Evolutionary conservation across 1,284 basidiomycete species (phyloP), one percentile per base, ranked within the genome.

Genomic region (Ganoderma lingzhi): DNA sequence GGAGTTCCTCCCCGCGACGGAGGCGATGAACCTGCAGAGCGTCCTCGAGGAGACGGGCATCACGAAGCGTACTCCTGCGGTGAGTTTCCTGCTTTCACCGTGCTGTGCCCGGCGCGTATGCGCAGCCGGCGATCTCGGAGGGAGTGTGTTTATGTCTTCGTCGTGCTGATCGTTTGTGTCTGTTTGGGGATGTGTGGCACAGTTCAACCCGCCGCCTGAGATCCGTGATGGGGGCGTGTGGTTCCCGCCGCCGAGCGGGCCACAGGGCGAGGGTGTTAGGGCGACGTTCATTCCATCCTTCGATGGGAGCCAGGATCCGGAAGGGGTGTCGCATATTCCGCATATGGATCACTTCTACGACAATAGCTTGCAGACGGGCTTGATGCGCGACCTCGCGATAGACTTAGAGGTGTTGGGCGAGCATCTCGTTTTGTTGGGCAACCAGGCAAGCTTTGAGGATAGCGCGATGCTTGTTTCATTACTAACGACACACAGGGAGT

Each of bases 311-410:
- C 79, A 85, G 69, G 89, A 91, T 74, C 80, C 80, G 0, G 84
- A 86, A 51, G 89, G 89, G 15, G 84, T 81, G 17, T 87, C 88
- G 4, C 85, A 87, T 76, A 83, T 91, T 1, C 90, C 90, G 12
- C 83, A 90, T 72, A 90, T 90, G 88, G 87, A 88, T 67, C 86
- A 89, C 71, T 91, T 90, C 78, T 90, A 90, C 73, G 86, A 91
- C 71, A 91, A 91, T 72, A 89, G 87, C 70, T 74, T 90, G 66
- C 90, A 91, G 77, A 89, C 87, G 6, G 88, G 87, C 6, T 76
- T 90, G 42, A 90, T 91, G 89, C 82, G 86, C 2, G 88, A 90
- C 72, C 76, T 90, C 55, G 90, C 87, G 0, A 82, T 90, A 45
- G 89, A 91, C 72, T 67, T 90, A 45, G 88, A 90, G 76, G 68